A percentile compares a stretch with the other conserved stretches of the same genome.
phyloP scores from a whole-genome alignment of 2,329 filamentous ascomycete species.

The Aphanocladium album region DNA sequence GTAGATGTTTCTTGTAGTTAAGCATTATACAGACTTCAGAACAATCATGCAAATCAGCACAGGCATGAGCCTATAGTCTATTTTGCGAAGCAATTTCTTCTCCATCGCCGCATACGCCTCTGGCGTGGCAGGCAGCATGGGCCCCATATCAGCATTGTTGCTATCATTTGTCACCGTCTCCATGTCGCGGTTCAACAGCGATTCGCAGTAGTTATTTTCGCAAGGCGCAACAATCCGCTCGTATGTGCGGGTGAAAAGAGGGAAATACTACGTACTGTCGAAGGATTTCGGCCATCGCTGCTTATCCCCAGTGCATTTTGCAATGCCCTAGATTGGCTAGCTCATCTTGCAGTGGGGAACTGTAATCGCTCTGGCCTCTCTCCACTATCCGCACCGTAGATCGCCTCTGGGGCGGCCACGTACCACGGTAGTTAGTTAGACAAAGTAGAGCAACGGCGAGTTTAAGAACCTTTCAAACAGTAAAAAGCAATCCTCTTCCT shows the following conservation, averaged over 20 bases:
- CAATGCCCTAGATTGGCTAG: not conserved
- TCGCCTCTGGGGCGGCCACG: too few relatives aligned
- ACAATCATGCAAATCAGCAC: constrained; percentile 51
- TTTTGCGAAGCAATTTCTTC: constrained; percentile 40
- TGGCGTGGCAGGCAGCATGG: not conserved
- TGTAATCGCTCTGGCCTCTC: not conserved
- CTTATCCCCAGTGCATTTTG: not conserved
- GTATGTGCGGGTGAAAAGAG: not conserved
- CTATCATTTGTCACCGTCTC: not conserved
- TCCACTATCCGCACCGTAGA: too few relatives aligned
- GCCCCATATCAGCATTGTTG: not conserved
- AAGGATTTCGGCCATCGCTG: not conserved
- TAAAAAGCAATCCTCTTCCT: too few relatives aligned
- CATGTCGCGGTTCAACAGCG: too few relatives aligned
- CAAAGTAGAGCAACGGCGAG: too few relatives aligned
- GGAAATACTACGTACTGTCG: not conserved
- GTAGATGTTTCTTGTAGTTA: not conserved
- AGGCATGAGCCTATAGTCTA: constrained; percentile 48
- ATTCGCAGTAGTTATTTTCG: not conserved
- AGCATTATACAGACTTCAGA: constrained; percentile 32
- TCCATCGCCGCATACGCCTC: constrained; percentile 15
- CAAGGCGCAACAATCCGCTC: not conserved
- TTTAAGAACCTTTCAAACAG: too few relatives aligned
- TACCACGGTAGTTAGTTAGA: too few relatives aligned
- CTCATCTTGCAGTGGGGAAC: not conserved